Conservation (phyloP, 495 filamentous ascomycete species). For the Baudoinia panamericana region DNA sequence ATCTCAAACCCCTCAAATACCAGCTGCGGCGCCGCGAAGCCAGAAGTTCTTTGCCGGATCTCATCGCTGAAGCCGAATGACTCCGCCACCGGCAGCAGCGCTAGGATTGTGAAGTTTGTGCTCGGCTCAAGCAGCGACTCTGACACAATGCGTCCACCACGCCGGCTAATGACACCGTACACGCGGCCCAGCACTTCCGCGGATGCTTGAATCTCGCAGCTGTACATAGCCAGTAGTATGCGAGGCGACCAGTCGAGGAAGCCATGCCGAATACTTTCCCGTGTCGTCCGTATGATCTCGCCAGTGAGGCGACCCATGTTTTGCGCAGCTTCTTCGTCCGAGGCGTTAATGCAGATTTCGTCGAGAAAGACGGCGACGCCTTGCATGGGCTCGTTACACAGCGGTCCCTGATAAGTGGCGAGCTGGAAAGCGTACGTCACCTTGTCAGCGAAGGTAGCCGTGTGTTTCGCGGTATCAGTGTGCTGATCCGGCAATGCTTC, state of each 20-base stretch:
- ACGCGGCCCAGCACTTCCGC: slow-evolving; percentile 90
- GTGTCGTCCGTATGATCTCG: slow-evolving; percentile 77
- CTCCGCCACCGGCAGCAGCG: slow-evolving; percentile 78
- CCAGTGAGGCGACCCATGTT: slow-evolving; percentile 71
- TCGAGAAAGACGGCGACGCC: slow-evolving; percentile 88
- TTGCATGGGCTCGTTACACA: slow-evolving; percentile 89
- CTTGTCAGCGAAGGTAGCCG: slow-evolving; percentile 72
- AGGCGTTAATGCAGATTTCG: slow-evolving; percentile 47
- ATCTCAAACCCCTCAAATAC: slow-evolving; percentile 87
- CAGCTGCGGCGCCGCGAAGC: slow-evolving; percentile 80
- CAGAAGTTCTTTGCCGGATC: slow-evolving; percentile 85
- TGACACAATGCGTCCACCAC: slow-evolving; percentile 75
- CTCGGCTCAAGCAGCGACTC: slow-evolving; percentile 91
- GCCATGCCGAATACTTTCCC: slow-evolving; percentile 68
- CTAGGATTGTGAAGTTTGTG: slow-evolving; percentile 85
- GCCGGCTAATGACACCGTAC: slow-evolving; percentile 82
- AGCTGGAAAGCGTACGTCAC: slow-evolving; percentile 89
- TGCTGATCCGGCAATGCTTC: slow-evolving; percentile 1
- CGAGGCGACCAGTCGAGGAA: slow-evolving; percentile 94
- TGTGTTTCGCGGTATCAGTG: slow-evolving; percentile 13
- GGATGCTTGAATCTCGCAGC: slow-evolving; percentile 92
- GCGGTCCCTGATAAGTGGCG: slow-evolving; percentile 72
- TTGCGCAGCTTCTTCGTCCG: slow-evolving; percentile 45
- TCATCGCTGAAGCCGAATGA: slow-evolving; percentile 93
- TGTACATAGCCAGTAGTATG: slow-evolving; percentile 95